Conservation (phyloP, 2,329 filamentous ascomycete species). For the Zymoseptoria brevis region DNA sequence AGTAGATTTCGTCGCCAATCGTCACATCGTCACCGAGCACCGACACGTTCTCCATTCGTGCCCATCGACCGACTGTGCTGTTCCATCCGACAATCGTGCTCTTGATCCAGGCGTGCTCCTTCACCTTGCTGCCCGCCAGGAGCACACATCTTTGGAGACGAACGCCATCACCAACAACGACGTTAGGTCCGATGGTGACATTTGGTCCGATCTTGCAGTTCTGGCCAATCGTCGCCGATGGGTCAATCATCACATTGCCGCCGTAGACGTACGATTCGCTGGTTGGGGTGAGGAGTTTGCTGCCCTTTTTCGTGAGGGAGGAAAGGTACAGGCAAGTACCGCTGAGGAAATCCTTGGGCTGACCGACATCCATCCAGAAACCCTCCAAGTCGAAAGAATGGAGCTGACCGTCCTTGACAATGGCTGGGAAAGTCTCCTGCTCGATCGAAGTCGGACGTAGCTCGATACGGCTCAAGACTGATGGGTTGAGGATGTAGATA, state of each 20-base stretch:
- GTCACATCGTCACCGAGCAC: constrained; percentile 96
- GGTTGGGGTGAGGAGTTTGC: constrained; percentile 68
- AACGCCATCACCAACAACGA: constrained; percentile 88
- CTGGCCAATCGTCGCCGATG: constrained; percentile 90
- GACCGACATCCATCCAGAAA: constrained; percentile 99
- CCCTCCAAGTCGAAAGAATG: constrained; percentile 95
- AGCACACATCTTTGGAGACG: constrained; percentile 88
- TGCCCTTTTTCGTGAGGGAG: constrained; percentile 80
- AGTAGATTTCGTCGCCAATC: constrained; percentile 96
- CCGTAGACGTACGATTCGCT: constrained; percentile 73
- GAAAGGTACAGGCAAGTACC: constrained; percentile 95
- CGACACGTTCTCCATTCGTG: constrained; percentile 93
- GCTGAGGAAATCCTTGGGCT: constrained; percentile 96
- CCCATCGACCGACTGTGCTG: constrained; percentile 91
- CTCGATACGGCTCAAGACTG: constrained; percentile 83
- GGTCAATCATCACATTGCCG: constrained; percentile 92
- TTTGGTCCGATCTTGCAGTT: constrained; percentile 98
- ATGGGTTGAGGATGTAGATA: constrained; percentile 95
- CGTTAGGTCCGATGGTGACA: constrained; percentile 88
- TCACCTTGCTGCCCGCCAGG: constrained; percentile 82
- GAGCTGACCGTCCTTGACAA: constrained; percentile 79
- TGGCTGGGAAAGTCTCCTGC: constrained; percentile 96
- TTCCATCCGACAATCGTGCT: constrained; percentile 98
- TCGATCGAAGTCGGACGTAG: constrained; percentile 95
- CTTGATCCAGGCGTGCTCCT: constrained; percentile 99